Base-by-base conservation (phyloP, 2,329 filamentous ascomycete genomes). In the Lachnellula suecica region DNA sequence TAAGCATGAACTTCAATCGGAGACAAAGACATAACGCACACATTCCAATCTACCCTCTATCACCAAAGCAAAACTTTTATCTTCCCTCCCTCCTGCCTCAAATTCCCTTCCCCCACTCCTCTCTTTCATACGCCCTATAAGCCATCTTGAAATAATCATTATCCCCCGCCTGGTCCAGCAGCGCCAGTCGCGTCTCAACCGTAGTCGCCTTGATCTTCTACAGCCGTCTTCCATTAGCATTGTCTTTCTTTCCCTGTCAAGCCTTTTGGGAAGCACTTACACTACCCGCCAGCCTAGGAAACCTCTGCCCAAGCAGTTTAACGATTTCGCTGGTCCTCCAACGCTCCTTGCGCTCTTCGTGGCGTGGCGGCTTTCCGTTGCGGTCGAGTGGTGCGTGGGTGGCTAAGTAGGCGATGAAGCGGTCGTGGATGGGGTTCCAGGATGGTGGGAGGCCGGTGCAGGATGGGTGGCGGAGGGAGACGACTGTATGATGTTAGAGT, bases 341-440 rank as follows among this genome's bases (percentile, higher is more conserved):
- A 8, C 61, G 45, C 45, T 62, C 59, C n/a, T 34, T 43, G 17
- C n/a, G 47, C 50, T 59, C 59, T 34, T 63, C 61, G 17, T 51
- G 34, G 8, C 25, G 15, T 17, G 59, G 61, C 4, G 63, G 43
- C 11, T 27, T 47, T 1, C 60, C 60, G 9, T 57, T 44, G 8
- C 38, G 41, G 8, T 61, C 61, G 9, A 65, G 44, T 13, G 62
- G 63, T 2, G 61, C 59, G 42, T 65, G 63, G 0, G 60, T 66
- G 13, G 60, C 56, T 8, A 65, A 54, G 40, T 65, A 66, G 1
- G 61, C 57, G 23, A 66, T 65, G 49, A 64, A 63, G 6, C 57
- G 57, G 25, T 64, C 63, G 27, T 66, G 61, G 24, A 53, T 53
- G 9, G 42, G 4, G 19, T 49, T 55, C 63, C 61, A 65, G 8